Conservation (phyloP, 164 flowering plant genomes). For the Dillenia turbinata region DNA sequence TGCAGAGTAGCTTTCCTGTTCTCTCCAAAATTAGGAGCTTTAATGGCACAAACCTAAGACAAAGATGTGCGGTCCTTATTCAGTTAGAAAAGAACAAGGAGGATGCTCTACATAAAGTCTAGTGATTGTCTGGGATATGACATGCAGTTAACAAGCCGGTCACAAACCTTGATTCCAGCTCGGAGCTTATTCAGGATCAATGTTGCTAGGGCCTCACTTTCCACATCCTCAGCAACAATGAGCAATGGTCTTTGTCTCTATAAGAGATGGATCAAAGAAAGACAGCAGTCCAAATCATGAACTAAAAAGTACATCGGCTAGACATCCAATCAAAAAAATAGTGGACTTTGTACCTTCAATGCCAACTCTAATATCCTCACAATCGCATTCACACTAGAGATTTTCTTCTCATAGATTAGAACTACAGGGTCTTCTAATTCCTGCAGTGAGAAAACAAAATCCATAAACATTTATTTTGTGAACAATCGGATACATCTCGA, state of each 20-base stretch:
- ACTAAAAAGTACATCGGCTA: neutral
- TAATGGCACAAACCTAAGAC: slow-evolving; percentile 83
- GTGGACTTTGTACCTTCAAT: slow-evolving; percentile 40
- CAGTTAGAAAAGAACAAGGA: too few species aligned
- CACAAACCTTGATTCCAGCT: slow-evolving; percentile 85
- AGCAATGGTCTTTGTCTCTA: slow-evolving; percentile 85
- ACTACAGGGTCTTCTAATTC: slow-evolving; percentile 58
- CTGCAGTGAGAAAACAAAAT: neutral
- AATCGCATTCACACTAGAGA: slow-evolving; percentile 18
- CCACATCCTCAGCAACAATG: slow-evolving; percentile 91
- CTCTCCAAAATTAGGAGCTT: slow-evolving; percentile 98
- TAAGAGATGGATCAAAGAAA: too few species aligned
- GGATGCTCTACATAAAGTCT: too few species aligned
- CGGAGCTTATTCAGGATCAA: slow-evolving; percentile 88
- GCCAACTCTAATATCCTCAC: slow-evolving; percentile 64
- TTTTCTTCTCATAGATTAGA: slow-evolving; percentile 6
- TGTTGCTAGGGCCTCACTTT: slow-evolving; percentile 92
- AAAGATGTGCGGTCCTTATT: slow-evolving; percentile 1
- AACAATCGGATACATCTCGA: neutral
- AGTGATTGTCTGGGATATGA: too few species aligned
- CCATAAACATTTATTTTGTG: neutral
- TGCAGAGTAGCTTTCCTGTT: slow-evolving; percentile 78
- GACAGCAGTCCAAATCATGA: too few species aligned
- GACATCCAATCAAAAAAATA: too few species aligned
- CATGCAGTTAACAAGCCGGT: too few species aligned